Evolutionary conservation across 2,329 filamentous ascomycete genomes (phyloP).

Genomic region (Aspergillus ustus): DNA sequence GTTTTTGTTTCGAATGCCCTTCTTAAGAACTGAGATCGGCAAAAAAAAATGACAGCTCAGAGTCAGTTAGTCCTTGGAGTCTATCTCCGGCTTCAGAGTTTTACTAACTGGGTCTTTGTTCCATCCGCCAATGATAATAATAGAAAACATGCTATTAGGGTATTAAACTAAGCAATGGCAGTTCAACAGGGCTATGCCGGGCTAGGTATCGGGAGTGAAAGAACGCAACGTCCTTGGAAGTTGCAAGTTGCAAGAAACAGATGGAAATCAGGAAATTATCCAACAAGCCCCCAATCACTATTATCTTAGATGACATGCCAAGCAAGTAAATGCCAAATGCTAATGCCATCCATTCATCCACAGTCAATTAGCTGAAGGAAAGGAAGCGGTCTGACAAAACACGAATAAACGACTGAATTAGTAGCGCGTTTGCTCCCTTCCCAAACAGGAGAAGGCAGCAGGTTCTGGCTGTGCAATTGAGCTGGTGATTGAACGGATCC

Average conservation of each 20-base stretch:
- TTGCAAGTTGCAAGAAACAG: neutral
- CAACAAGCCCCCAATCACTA: constrained; percentile 9
- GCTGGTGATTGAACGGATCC: neutral
- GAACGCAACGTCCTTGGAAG: constrained; percentile 1
- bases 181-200: neutral
- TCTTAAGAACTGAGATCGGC: neutral
- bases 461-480: constrained; percentile 4
- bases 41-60: neutral
- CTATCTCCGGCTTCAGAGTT: neutral
- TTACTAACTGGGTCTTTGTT: neutral
- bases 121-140: neutral
- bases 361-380: neutral
- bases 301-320: neutral
- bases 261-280: neutral
- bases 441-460: constrained; percentile 3
- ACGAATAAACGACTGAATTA: neutral
- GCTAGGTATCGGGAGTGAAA: neutral
- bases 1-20: neutral
- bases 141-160: constrained; percentile 9
- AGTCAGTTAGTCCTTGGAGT: neutral
- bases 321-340: neutral
- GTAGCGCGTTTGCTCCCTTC: neutral
- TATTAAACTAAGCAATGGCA: constrained; percentile 5
- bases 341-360: neutral
- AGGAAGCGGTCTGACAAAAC: neutral